Base-by-base conservation (phyloP, 306 rosid genomes). In the Aeschynomene evenia region DNA sequence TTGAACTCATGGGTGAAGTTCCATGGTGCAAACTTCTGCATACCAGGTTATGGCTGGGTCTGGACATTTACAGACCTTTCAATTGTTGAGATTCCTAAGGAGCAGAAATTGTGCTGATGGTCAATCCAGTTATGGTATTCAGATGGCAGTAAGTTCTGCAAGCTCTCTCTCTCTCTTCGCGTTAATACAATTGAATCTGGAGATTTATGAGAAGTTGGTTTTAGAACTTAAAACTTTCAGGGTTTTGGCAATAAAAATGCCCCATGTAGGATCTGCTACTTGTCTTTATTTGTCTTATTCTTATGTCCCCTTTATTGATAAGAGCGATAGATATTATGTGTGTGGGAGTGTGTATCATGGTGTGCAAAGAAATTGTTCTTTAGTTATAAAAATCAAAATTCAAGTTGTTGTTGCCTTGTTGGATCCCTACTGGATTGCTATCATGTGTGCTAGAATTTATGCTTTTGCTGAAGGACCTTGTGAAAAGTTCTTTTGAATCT, bases 31-130 rank as follows among this genome's bases (percentile, higher is more conserved):
- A 78, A 75, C 63, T 67, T 85, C 45, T 69, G 71, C 65, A 53
- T 66, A 34, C 45, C 86, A 93, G 98, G 93, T 93, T 66, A 90
- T 93, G 97, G 98, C 98, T 75, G 98, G 98, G 69, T 90, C 98
- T 73, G 98, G 98, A 76, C 95, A 90, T 86, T 78, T 93, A 79
- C 90, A 90, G 72, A 93, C 96, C 49, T 88, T 93, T 67, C 90
- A 85, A 45, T 74, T 93, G 52, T 77, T 93, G 84, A 88, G 94
- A 84, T 93, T 93, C 73, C 83, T 93, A 53, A 85, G 98, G 66
- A 86, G 88, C 82, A 88, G 98, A 79, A 90, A 88, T 80, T 88
- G 96, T 74, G 84, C 83, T 19, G 98, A 93, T 69, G 98, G 91
- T 46, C 98, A 93, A 53, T 88, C 89, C 37, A 93, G 85, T 83